Conservation (phyloP, 768 basidiomycete genomes). For the Pleurotus cornucopiae region DNA sequence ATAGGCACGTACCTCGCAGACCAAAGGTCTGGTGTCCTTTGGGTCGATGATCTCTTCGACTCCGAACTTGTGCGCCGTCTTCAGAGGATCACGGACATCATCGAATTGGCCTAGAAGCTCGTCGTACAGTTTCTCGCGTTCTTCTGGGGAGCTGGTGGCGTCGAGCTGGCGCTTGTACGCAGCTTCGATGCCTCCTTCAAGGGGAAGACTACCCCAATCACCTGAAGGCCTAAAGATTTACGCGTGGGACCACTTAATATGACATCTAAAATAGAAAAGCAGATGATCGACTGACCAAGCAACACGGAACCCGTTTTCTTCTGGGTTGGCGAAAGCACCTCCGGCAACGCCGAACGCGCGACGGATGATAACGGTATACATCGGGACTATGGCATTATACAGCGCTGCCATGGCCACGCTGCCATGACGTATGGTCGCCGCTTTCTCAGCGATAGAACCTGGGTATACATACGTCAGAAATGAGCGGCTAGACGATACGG, state of each 20-base stretch:
- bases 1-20: conserved; percentile 27
- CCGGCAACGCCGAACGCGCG: conserved; percentile 38
- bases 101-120: conserved; percentile 31
- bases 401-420: conserved; percentile 31
- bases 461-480: too few relatives aligned
- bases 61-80: conserved; percentile 34
- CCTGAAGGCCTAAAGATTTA: conserved; percentile 29
- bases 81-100: conserved; percentile 31
- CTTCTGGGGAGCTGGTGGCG: conserved; percentile 22
- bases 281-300: conserved; percentile 26
- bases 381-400: conserved; percentile 31
- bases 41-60: conserved; percentile 40
- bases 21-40: conserved; percentile 30
- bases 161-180: conserved; percentile 37
- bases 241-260: too few relatives aligned
- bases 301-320: conserved; percentile 27
- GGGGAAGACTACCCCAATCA: conserved; percentile 37
- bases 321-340: conserved; percentile 31
- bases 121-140: conserved; percentile 28
- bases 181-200: conserved; percentile 38
- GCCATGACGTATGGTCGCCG: conserved; percentile 35
- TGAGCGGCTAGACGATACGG: too few relatives aligned
- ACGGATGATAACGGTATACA: conserved; percentile 34
- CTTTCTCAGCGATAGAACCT: conserved; percentile 31
- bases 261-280: too few relatives aligned